phyloP scores from a whole-genome alignment of 73 alveolate species.

The Uronychia setigera region DNA sequence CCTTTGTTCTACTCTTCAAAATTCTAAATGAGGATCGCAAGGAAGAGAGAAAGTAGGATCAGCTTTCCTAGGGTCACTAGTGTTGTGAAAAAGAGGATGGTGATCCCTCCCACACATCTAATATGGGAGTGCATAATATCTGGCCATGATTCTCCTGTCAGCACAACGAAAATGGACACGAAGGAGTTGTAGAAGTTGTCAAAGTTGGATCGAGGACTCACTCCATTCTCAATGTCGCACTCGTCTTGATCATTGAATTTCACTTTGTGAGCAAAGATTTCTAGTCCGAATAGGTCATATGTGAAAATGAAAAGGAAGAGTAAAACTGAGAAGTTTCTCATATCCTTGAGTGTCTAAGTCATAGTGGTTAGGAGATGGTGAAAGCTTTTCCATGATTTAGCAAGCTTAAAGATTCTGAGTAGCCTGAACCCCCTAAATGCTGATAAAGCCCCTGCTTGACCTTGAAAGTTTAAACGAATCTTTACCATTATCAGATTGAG shows the following conservation, averaged over 20 bases:
- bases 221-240: slow-evolving; percentile 30
- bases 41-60: slow-evolving; percentile 35
- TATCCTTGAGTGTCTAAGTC: slow-evolving; percentile 35
- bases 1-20: no score
- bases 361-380: no score
- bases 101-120: slow-evolving; percentile 14
- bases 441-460: slow-evolving; percentile 39
- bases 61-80: slow-evolving; percentile 45
- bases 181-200: slow-evolving; percentile 19
- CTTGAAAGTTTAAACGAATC: not conserved
- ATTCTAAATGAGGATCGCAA: slow-evolving; percentile 62
- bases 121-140: no score
- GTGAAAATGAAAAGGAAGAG: slow-evolving; percentile 5
- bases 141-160: slow-evolving; percentile 29
- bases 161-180: slow-evolving; percentile 19
- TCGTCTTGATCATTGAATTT: slow-evolving; percentile 8
- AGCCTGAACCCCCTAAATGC: slow-evolving; percentile 30
- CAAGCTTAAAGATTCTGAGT: slow-evolving; percentile 27
- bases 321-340: slow-evolving; percentile 28
- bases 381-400: no score
- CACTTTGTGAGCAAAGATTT: slow-evolving; percentile 35
- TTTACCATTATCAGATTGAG: not conserved
- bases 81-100: slow-evolving; percentile 44
- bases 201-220: slow-evolving; percentile 18
- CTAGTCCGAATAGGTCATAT: slow-evolving; percentile 29